Percentiles rank a stretch among this genome's conserved stretches.
These are phyloP conservation scores for Wolfiporia cocos DNA, from an alignment of 1,284 basidiomycete genomes.

Conservation along the genomic window DNA sequence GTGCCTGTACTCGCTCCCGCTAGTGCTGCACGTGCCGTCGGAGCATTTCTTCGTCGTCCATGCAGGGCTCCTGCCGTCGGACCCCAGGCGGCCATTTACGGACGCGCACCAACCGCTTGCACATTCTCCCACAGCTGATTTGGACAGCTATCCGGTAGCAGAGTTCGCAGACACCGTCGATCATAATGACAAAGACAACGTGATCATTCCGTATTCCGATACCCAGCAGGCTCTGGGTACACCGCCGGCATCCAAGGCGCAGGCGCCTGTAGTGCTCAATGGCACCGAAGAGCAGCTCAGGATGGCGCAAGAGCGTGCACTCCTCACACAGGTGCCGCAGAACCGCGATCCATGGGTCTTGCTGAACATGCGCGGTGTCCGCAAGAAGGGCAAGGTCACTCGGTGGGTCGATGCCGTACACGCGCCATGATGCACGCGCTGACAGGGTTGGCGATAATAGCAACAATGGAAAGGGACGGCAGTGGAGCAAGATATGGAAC, in stretches of 20 bases:
- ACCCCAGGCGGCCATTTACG: constrained; percentile 46
- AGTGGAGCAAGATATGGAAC: constrained; percentile 76
- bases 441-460: constrained; percentile 4
- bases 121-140: constrained; percentile 39
- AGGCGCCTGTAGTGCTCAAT: neutral
- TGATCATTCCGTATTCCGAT: constrained; percentile 4
- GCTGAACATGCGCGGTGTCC: constrained; percentile 72
- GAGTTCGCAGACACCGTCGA: constrained; percentile 9
- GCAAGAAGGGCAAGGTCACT: constrained; percentile 44
- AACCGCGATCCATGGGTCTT: constrained; percentile 71
- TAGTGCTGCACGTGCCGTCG: constrained; percentile 71
- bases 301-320: constrained; percentile 44
- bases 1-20: constrained; percentile 68
- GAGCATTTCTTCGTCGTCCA: constrained; percentile 79
- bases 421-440: neutral
- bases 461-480: constrained; percentile 48
- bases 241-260: neutral
- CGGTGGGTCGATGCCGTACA: constrained; percentile 27
- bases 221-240: neutral
- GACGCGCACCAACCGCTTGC: constrained; percentile 63
- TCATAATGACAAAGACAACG: constrained; percentile 6
- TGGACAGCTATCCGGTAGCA: constrained; percentile 3
- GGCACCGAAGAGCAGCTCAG: constrained; percentile 17
- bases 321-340: constrained; percentile 63
- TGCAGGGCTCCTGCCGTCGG: constrained; percentile 72